Conservation (phyloP, 202 grass and related monocot species). For the Setaria viridis region DNA sequence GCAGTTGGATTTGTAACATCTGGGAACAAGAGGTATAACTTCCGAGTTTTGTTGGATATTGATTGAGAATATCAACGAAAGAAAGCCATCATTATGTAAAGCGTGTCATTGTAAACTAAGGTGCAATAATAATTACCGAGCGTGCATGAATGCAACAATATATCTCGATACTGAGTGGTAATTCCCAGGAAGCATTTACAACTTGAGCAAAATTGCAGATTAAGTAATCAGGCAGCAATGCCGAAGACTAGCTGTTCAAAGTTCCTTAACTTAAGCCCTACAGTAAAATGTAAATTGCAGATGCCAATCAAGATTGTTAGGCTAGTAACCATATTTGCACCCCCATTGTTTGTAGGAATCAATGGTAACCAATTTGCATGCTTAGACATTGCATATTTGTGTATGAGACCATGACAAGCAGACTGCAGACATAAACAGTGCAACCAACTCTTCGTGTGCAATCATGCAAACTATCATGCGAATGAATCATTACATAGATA, state of each 20-base stretch:
- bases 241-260: background rate
- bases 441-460: conserved; percentile 15
- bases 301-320: background rate
- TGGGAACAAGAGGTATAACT: conserved; percentile 39
- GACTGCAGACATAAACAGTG: background rate
- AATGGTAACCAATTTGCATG: background rate
- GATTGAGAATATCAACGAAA: background rate
- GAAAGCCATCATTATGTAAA: background rate
- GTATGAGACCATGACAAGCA: background rate
- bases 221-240: background rate
- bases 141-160: background rate
- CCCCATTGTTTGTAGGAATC: background rate
- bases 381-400: background rate
- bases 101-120: background rate
- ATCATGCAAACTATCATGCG: background rate
- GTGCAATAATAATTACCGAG: background rate
- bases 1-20: conserved; percentile 76
- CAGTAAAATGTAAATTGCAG: conserved; percentile 1
- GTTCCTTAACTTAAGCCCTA: background rate
- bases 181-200: conserved; percentile 15
- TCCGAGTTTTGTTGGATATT: background rate
- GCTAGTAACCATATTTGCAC: background rate
- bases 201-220: background rate
- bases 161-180: background rate
- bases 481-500: background rate